Evolutionary conservation across 1,139 yeast genomes (phyloP).

Genomic region (Hyphopichia wangnamkhiaoensis): DNA sequence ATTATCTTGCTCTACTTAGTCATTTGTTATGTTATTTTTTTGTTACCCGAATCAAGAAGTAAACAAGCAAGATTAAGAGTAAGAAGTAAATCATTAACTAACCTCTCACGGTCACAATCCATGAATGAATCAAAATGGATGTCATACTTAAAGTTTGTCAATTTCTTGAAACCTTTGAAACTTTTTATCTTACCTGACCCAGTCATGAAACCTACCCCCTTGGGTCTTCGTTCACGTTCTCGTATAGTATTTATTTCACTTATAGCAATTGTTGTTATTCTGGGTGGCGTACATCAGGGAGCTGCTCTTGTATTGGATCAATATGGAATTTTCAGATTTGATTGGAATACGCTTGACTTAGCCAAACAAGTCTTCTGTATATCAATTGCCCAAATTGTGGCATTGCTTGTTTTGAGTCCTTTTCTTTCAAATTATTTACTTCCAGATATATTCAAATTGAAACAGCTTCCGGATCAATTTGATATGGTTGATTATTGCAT

Average conservation of each 20-base stretch:
- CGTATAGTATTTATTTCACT: conserved; percentile 46
- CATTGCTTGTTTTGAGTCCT: conserved; percentile 35
- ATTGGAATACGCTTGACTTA: conserved; percentile 59
- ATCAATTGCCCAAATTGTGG: conserved; percentile 44
- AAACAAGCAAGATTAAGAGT: conserved; percentile 46
- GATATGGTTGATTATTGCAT: conserved; percentile 58
- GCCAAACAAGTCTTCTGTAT: conserved; percentile 58
- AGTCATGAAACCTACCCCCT: background rate
- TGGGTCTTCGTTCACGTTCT: conserved; percentile 5
- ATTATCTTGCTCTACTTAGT: conserved; percentile 22
- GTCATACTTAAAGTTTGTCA: conserved; percentile 10
- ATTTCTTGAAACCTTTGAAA: conserved; percentile 49
- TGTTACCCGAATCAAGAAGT: conserved; percentile 64
- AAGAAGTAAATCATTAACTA: conserved; percentile 28
- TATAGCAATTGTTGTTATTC: conserved; percentile 19
- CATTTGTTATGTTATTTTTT: conserved; percentile 28
- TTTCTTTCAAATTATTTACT: conserved; percentile 29
- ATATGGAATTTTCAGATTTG: conserved; percentile 58
- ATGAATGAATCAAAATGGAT: too few relatives aligned
- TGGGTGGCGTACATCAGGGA: conserved; percentile 32
- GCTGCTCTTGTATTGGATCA: conserved; percentile 39
- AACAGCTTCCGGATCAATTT: conserved; percentile 39
- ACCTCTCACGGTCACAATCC: too few relatives aligned
- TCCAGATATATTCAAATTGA: conserved; percentile 29
- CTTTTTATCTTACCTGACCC: conserved; percentile 39